phyloP scores from a whole-genome alignment of 2,329 filamentous ascomycete species.

The Penicillium expansum region DNA sequence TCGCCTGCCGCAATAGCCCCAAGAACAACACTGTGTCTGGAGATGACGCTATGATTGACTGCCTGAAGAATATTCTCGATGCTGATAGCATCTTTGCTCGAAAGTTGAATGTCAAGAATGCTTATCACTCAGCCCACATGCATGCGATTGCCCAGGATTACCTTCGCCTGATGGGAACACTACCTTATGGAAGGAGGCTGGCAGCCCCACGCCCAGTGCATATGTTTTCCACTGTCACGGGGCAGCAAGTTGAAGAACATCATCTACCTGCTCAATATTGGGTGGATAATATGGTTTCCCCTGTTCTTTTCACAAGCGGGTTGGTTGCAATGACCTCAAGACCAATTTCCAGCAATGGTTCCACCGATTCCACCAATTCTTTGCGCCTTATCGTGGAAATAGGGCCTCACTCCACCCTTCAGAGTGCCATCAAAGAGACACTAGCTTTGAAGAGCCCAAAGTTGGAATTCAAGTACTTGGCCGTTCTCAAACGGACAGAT shows the following conservation, averaged over 20 bases:
- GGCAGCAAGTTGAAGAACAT: conserved; percentile 15
- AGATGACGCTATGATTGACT: conserved; percentile 26
- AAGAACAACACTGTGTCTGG: conserved; percentile 30
- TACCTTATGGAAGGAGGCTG: conserved; percentile 12
- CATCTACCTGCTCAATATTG: conserved; percentile 27
- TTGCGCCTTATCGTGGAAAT: conserved; percentile 30
- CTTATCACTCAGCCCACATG: conserved; percentile 35
- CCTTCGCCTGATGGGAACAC: conserved; percentile 19
- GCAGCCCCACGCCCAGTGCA: conserved; percentile 13
- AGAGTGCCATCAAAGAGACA: conserved; percentile 30
- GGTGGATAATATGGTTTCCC: conserved; percentile 34
- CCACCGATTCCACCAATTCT: not conserved
- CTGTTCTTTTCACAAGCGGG: conserved; percentile 28
- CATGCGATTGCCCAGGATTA: conserved; percentile 26
- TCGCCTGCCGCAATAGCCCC: conserved; percentile 32
- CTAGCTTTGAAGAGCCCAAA: conserved; percentile 4
- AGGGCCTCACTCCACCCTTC: conserved; percentile 33
- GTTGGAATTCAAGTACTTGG: conserved; percentile 22
- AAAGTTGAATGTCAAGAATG: conserved; percentile 30
- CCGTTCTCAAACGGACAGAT: conserved; percentile 26
- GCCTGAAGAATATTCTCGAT: conserved; percentile 22
- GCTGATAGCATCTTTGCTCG: conserved; percentile 27
- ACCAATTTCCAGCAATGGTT: not conserved
- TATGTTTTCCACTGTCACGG: conserved; percentile 30
- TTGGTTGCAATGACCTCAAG: conserved; percentile 16